Evolutionary conservation across 495 filamentous ascomycete species (phyloP).

Genomic region (Glonium stellatum): DNA sequence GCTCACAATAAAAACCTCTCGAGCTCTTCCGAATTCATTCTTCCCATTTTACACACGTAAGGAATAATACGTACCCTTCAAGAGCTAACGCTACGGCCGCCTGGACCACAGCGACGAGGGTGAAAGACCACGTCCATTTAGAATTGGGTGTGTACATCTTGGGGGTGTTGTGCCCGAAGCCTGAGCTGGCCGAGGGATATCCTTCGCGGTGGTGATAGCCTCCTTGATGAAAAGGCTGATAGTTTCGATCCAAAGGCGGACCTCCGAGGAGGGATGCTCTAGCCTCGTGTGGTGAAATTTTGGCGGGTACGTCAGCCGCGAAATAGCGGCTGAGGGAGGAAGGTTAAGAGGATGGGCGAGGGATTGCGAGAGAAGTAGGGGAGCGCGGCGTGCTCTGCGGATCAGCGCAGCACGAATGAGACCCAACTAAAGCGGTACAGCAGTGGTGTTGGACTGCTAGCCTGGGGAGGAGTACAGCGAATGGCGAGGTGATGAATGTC

Average conservation of each 20-base stretch:
- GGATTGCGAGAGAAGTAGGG: background rate
- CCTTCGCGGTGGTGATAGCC: conserved; percentile 54
- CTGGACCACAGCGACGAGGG: conserved; percentile 66
- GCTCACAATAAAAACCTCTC: background rate
- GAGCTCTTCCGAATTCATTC: background rate
- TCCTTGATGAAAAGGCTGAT: conserved; percentile 37
- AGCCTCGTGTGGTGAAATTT: conserved; percentile 56
- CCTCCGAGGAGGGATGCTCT: conserved; percentile 60
- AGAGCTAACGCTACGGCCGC: conserved; percentile 70
- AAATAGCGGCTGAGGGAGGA: conserved; percentile 15
- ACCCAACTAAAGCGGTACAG: conserved; percentile 15
- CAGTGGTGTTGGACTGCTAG: background rate
- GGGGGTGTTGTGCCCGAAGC: conserved; percentile 9
- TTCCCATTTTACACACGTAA: conserved; percentile 5
- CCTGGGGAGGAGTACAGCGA: conserved; percentile 9
- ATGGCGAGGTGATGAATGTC: background rate
- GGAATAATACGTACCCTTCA: conserved; percentile 62
- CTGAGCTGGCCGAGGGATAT: conserved; percentile 35
- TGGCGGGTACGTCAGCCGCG: conserved; percentile 37
- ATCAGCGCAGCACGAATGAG: conserved; percentile 18
- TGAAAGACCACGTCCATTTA: conserved; percentile 82
- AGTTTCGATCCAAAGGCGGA: conserved; percentile 47
- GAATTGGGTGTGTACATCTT: conserved; percentile 69
- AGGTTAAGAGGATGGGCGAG: conserved; percentile 10
- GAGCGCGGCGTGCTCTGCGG: background rate